Evolutionary conservation across 495 filamentous ascomycete species (phyloP), one percentile per base, ranked within the genome.

Genomic region (Hypoxylon subgilvum): DNA sequence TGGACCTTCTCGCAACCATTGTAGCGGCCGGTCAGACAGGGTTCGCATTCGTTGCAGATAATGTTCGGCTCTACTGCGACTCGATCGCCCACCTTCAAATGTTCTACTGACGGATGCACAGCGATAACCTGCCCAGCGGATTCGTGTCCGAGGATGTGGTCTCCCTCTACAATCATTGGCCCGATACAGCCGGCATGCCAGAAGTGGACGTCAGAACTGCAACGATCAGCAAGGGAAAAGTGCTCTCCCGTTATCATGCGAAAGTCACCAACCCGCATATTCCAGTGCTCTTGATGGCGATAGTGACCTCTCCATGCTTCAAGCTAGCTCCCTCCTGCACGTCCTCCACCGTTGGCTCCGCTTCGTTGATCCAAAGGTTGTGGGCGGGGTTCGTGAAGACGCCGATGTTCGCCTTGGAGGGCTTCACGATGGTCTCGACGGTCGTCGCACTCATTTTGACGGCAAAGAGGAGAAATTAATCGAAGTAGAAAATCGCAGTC

Each of bases 151-250:
- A 97, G 86, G 66, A 96, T 89, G 68, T 96, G 92, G 69, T 90
- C 87, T 61, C 83, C 86, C 47, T 81, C 82, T 22, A 97, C 91
- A 57, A 96, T 87, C 92, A 96, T 97, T 47, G 92, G 92, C 10
- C 92, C 92, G 67, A 97, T 96, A 74, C 87, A 89, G 57, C 91
- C 91, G 27, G 86, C 88, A 70, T 92, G 91, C 92, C 91, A 96
- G 81, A 97, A 97, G 76, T 96, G 92, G 22, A 97, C 86, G 73
- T 96, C 92, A 47, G 91, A 95, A 39, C 90, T 95, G 66, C 27
- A 25, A 60, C 12, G 10, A 17, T 62, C 53, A 57, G 52, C 52
- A 57, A 51, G n/a, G n/a, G 57, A 71, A 59, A 66, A 69, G 53
- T 17, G 16, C 14, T 31, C 4, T 14, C 9, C 28, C 21, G 7